Percentiles rank a stretch among this genome's conserved stretches.
Conservation (phyloP, 2,329 filamentous ascomycete genomes). For the Thyridium curvatum region DNA sequence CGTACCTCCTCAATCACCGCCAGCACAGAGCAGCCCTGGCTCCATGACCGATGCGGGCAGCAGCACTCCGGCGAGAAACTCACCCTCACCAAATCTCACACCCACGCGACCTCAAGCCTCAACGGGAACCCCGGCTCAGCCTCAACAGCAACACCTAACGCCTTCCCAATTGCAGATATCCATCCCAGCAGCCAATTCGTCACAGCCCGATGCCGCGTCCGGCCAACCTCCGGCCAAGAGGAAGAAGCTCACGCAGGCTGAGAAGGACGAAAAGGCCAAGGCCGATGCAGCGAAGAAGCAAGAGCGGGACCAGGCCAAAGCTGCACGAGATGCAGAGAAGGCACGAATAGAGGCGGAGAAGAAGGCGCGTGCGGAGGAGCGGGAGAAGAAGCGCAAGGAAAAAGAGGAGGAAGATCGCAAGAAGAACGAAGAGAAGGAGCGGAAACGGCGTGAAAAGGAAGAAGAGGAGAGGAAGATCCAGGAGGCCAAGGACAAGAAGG, state of each 20-base stretch:
- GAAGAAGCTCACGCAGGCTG: constrained; percentile 34
- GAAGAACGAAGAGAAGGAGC: constrained; percentile 31
- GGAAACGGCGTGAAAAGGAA: constrained; percentile 44
- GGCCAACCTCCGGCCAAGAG: constrained; percentile 34
- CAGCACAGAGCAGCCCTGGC: constrained; percentile 20
- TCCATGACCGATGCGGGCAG: constrained; percentile 35
- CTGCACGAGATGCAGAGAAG: constrained; percentile 17
- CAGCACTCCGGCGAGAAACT: constrained; percentile 29
- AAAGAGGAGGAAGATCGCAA: constrained; percentile 26
- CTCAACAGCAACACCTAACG: background rate
- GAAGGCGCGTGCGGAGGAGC: constrained; percentile 21
- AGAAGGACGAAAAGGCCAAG: constrained; percentile 29
- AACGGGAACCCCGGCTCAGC: background rate
- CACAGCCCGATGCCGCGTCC: constrained; percentile 7
- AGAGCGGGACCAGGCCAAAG: constrained; percentile 23
- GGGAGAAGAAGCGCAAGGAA: constrained; percentile 30
- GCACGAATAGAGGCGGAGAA: constrained; percentile 18
- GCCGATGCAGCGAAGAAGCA: constrained; percentile 28
- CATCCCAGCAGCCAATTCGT: constrained; percentile 5
- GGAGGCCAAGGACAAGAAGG: constrained; percentile 42
- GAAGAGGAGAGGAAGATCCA: constrained; percentile 37
- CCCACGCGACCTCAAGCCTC: constrained; percentile 14
- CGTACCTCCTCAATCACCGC: constrained; percentile 5
- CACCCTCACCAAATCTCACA: constrained; percentile 26
- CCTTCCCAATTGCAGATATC: background rate